Base-by-base conservation (phyloP, 202 grass and related monocot genomes). In the Brachypodium distachyon region DNA sequence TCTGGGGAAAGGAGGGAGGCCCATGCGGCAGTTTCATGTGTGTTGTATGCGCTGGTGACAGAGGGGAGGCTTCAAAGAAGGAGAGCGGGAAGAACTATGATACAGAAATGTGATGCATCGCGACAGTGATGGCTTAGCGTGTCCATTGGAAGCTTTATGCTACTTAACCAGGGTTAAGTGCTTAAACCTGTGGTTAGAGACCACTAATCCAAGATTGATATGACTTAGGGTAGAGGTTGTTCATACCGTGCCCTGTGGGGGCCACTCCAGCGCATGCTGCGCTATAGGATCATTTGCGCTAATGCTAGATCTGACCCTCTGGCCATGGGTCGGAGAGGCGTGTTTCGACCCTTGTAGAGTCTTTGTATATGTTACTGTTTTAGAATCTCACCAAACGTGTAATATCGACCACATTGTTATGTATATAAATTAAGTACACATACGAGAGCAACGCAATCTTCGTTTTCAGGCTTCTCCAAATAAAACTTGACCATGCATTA, bases 61-160 rank as follows among this genome's bases (percentile, higher is more conserved):
- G 65, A 50, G 38, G 64, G 38, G 76, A 68, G 44, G 51, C 64
- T 53, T 72, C 61, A 53, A 52, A 63, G 76, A 55, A 77, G 77
- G 79, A n/a, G 64, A 52, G 84, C 80, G 76, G 68, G 55, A 66
- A 66, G 81, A 81, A 76, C 63, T 84, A 83, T 77, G 76, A 83
- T 77, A 52, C 70, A 63, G 60, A 73, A 70, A 32, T 75, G 80
- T 88, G 84, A 90, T 73, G 78, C 80, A 61, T 68, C 73, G 67
- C 65, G 92, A 95, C 76, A 82, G 82, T 44, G 89, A 95, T 85
- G 87, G 79, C 77, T 90, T 82, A 84, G 73, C 57, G 72, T 53
- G 79, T 76, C 62, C 76, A 84, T 79, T 77, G 63, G 63, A 80
- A 81, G 87, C 80, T 14, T 83, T 67, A 81, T 63, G 77, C 71